Evolutionary conservation across 768 basidiomycete genomes (phyloP), one percentile per base, ranked within the genome.

Genomic region (Basidioascus undulatus): DNA sequence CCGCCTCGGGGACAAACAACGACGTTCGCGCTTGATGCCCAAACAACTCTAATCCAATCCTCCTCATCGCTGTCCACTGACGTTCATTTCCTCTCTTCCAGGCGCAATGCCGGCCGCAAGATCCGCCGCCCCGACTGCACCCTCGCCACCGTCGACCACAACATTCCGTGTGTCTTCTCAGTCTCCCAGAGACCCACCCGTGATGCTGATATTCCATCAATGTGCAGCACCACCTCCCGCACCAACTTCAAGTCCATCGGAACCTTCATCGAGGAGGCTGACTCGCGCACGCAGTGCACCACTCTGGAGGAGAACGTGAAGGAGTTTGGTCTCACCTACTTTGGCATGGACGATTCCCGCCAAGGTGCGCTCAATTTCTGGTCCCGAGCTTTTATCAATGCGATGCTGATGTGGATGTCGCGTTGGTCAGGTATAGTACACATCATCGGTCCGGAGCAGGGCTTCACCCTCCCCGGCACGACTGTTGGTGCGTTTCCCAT

Each of bases 381-480:
- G 9, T 12, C 20, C n/a, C 5, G 26, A n/a, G 31, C 19, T 19
- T 37, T 34, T 26, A 20, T 27, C 16, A 41, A 15, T 16, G 25
- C 18, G 15, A n/a, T 16, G 37, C 27, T 11, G 23, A 24, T 37
- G 26, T 25, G 32, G 20, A 24, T 35, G 16, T 19, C 59, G 21
- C 20, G 39, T 31, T 32, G n/a, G 40, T 24, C 46, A 78, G 76
- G 73, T 44, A 81, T 78, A 47, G 76, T 81, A 6, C 80, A 87
- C 58, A 66, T 87, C 47, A 87, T 87, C 53, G 83, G 82, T 34
- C 83, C 83, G 37, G 83, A 87, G 55, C 83, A 87, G 62, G 83
- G 83, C 30, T 87, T 87, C 55, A 86, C 83, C 40, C 58, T 64
- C 21, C 62, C 62, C 25, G 62, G 62, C 41, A 60, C 62, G 9